phyloP scores from a whole-genome alignment of 148 eudicot species.

The Heliosperma pusillum region DNA sequence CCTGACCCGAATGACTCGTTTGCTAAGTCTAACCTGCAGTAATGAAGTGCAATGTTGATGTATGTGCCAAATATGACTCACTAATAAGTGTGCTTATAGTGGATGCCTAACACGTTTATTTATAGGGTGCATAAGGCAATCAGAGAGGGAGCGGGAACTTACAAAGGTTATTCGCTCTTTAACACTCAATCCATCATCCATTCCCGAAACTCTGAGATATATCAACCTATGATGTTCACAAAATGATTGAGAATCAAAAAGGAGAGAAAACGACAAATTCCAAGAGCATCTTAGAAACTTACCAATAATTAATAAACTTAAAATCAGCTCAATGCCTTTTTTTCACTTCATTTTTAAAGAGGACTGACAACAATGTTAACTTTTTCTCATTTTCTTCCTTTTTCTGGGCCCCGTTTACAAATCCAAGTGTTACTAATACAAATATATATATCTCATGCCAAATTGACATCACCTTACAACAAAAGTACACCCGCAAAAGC shows the following conservation, averaged over 20 bases:
- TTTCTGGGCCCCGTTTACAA: neutral
- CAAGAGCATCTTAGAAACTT: neutral
- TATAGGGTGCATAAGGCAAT: conserved; percentile 3
- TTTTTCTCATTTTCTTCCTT: neutral
- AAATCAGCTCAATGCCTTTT: neutral
- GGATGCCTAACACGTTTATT: neutral
- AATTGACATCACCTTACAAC: neutral
- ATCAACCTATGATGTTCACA: conserved; percentile 51
- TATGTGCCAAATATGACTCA: neutral
- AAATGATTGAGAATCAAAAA: conserved; percentile 8
- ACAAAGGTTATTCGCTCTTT: conserved; percentile 84
- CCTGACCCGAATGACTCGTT: neutral
- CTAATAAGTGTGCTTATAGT: neutral
- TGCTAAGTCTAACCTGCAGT: neutral
- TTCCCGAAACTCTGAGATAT: conserved; percentile 83
- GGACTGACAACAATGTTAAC: neutral
- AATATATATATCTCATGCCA: neutral
- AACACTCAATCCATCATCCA: conserved; percentile 84
- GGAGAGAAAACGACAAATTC: conserved; percentile 16
- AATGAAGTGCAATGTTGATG: neutral
- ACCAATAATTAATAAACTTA: neutral
- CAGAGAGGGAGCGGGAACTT: conserved; percentile 30
- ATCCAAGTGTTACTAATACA: neutral
- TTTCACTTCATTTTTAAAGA: neutral
- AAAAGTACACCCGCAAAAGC: conserved; percentile 2